Conservation (phyloP, 176 grass and related monocot genomes). For the Bromus sterilis region DNA sequence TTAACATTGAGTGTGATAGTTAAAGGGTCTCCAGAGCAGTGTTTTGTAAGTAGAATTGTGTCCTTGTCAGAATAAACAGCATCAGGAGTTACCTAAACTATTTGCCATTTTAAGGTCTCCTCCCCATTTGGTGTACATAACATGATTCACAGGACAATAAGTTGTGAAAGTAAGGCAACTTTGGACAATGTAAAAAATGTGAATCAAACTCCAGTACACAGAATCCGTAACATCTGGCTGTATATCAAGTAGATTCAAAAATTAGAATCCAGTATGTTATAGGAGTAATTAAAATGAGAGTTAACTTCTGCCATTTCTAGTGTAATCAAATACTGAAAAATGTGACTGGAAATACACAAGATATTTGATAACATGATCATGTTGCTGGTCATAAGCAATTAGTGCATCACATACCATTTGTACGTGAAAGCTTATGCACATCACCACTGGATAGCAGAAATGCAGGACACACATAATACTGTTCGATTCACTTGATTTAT, state of each 20-base stretch:
- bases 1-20: conserved; percentile 12
- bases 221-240: neutral
- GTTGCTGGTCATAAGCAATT: neutral
- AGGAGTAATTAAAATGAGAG: neutral
- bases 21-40: conserved; percentile 8
- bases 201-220: neutral
- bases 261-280: neutral
- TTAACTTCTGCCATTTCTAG: neutral
- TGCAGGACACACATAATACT: neutral
- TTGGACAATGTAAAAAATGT: neutral
- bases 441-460: neutral
- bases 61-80: conserved; percentile 9
- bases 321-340: neutral
- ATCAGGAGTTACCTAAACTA: neutral
- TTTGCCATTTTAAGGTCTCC: neutral
- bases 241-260: neutral
- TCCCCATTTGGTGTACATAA: neutral
- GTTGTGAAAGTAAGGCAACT: neutral
- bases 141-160: neutral
- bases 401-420: neutral
- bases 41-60: conserved; percentile 27
- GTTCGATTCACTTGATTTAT: neutral
- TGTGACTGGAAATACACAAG: neutral
- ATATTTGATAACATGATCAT: neutral
- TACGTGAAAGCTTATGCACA: neutral